Conservation (phyloP, 164 flowering plant species). For the grape (Vitis vinifera) region DNA sequence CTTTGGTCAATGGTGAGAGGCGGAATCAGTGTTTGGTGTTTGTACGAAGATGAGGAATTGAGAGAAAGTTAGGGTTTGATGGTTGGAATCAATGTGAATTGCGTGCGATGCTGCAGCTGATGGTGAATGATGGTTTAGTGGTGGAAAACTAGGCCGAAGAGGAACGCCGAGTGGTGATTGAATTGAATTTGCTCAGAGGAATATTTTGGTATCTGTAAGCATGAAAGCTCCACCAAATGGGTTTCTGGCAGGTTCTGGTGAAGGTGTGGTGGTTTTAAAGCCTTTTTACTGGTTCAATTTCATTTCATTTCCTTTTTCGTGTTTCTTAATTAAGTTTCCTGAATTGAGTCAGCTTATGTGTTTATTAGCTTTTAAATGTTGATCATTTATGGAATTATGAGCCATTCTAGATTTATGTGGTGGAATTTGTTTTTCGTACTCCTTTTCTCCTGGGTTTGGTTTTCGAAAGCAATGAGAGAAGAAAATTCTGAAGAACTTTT, state of each 20-base stretch:
- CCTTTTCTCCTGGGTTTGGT: too few species aligned
- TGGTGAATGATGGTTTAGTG: slow-evolving; percentile 5
- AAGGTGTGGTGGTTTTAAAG: slow-evolving; percentile 40
- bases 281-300: not conserved
- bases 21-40: not conserved
- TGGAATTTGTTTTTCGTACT: too few species aligned
- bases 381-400: too few species aligned
- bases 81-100: slow-evolving; percentile 1
- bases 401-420: too few species aligned
- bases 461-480: too few species aligned
- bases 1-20: not conserved
- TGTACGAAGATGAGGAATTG: not conserved
- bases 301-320: not conserved
- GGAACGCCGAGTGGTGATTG: slow-evolving; percentile 11
- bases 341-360: too few species aligned
- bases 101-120: not conserved
- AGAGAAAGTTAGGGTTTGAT: slow-evolving; percentile 11
- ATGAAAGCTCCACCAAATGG: slow-evolving; percentile 88
- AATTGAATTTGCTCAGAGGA: not conserved
- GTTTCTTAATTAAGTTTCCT: not conserved
- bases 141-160: not conserved
- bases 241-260: slow-evolving; percentile 53
- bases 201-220: slow-evolving; percentile 10
- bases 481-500: too few species aligned
- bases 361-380: too few species aligned